phyloP scores from a whole-genome alignment of 768 basidiomycete species.

The Serendipita sp. region DNA sequence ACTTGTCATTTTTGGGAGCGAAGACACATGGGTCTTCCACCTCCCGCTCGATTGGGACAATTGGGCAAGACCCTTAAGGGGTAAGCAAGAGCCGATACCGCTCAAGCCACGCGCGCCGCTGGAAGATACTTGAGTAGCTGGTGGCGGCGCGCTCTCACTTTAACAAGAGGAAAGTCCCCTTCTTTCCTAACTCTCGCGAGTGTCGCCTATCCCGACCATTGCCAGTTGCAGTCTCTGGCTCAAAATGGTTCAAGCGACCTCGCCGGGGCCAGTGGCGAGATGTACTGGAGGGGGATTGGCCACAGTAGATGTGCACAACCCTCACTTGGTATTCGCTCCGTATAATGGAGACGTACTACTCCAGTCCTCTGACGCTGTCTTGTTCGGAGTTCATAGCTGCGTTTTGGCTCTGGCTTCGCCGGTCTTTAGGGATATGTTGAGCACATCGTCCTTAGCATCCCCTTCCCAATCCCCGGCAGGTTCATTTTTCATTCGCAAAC shows the following conservation, averaged over 20 bases:
- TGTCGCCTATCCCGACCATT: too few relatives aligned
- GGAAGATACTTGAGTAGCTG: neutral
- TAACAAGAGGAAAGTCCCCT: neutral
- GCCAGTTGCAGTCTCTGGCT: too few relatives aligned
- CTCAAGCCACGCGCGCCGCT: neutral
- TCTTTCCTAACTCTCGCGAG: too few relatives aligned
- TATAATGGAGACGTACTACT: neutral
- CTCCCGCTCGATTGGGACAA: neutral
- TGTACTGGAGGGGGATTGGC: too few relatives aligned
- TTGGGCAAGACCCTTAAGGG: neutral
- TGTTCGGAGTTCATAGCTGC: constrained; percentile 45
- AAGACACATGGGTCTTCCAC: neutral
- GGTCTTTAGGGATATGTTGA: constrained; percentile 53
- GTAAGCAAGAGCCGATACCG: neutral
- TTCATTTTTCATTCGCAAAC: constrained; percentile 9
- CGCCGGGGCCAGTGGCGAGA: too few relatives aligned
- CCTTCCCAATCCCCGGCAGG: constrained; percentile 23
- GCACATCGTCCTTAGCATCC: constrained; percentile 26
- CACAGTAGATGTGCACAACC: neutral
- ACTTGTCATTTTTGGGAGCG: neutral
- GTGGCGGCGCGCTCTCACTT: neutral
- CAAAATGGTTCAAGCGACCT: too few relatives aligned
- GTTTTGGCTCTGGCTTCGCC: constrained; percentile 47
- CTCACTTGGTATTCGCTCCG: neutral
- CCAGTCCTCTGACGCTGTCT: constrained; percentile 18